Conservation (phyloP, 78 protist species). For the Dictyostelium brefeldianum region DNA sequence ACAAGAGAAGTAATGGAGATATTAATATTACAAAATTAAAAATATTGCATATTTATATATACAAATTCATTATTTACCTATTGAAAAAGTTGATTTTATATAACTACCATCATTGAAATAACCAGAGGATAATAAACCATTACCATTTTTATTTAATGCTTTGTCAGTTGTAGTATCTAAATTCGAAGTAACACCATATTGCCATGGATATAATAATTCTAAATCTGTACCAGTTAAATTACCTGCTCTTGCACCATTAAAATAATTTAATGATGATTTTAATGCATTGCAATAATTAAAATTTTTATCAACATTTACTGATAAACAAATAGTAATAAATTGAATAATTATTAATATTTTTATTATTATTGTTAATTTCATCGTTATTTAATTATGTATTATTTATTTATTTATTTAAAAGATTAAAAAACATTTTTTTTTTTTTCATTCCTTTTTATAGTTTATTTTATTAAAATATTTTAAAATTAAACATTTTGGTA, state of each 20-base stretch:
- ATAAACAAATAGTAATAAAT: neutral
- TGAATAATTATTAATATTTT: too few relatives aligned
- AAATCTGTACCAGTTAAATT: neutral
- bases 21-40: neutral
- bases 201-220: neutral
- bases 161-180: neutral
- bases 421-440: too few relatives aligned
- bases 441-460: too few relatives aligned
- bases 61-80: neutral
- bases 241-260: constrained; percentile 13
- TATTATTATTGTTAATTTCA: too few relatives aligned
- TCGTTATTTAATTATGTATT: too few relatives aligned
- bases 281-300: neutral
- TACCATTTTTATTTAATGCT: neutral
- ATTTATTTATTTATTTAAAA: too few relatives aligned
- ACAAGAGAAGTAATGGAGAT: too few relatives aligned
- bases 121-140: constrained; percentile 17
- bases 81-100: neutral
- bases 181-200: neutral
- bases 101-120: constrained; percentile 4
- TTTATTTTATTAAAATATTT: too few relatives aligned
- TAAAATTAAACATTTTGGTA: too few relatives aligned
- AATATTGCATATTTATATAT: too few relatives aligned
- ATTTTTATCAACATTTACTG: neutral
- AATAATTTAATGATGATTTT: constrained; percentile 9